These are phyloP conservation scores for Monosporascus sp. DNA, from an alignment of 2,329 filamentous ascomycete genomes.

Conservation along the genomic window DNA sequence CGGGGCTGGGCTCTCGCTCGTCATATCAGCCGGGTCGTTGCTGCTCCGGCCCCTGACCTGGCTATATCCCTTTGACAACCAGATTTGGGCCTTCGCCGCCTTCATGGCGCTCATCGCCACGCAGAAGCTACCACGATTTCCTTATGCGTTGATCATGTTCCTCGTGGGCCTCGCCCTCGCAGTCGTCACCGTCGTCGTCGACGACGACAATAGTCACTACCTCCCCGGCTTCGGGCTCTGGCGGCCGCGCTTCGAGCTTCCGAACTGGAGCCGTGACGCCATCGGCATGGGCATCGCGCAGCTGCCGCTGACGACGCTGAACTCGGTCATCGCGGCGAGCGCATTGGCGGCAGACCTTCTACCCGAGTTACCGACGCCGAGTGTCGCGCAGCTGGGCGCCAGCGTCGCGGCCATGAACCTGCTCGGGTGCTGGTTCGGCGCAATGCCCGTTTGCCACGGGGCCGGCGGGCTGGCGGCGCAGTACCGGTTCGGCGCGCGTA, in stretches of 20 bases:
- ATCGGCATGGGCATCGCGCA: slow-evolving; percentile 70
- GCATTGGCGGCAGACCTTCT: slow-evolving; percentile 75
- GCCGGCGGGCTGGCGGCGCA: slow-evolving; percentile 88
- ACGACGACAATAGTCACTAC: slow-evolving; percentile 14
- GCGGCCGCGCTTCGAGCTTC: slow-evolving; percentile 49
- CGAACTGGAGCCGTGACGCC: slow-evolving; percentile 35
- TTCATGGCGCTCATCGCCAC: slow-evolving; percentile 68
- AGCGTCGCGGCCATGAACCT: slow-evolving; percentile 84
- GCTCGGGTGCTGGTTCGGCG: slow-evolving; percentile 81
- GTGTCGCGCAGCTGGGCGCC: slow-evolving; percentile 70
- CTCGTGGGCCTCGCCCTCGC: slow-evolving; percentile 63
- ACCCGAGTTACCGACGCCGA: slow-evolving; percentile 60
- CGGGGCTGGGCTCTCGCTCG: slow-evolving; percentile 78
- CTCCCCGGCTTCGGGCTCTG: slow-evolving; percentile 55
- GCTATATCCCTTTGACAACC: slow-evolving; percentile 69
- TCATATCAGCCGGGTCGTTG: slow-evolving; percentile 67
- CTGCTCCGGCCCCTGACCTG: slow-evolving; percentile 66
- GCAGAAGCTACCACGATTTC: slow-evolving; percentile 59
- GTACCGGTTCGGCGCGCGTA: slow-evolving; percentile 85
- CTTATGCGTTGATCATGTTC: slow-evolving; percentile 74
- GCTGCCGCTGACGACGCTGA: slow-evolving; percentile 84
- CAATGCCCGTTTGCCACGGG: slow-evolving; percentile 93
- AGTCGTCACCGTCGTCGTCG: slow-evolving; percentile 34
- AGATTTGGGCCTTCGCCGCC: slow-evolving; percentile 68
- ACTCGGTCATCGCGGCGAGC: slow-evolving; percentile 84